These are phyloP conservation scores for Moesziomyces antarcticus DNA, from an alignment of 1,284 basidiomycete species.

Conservation along the genomic window DNA sequence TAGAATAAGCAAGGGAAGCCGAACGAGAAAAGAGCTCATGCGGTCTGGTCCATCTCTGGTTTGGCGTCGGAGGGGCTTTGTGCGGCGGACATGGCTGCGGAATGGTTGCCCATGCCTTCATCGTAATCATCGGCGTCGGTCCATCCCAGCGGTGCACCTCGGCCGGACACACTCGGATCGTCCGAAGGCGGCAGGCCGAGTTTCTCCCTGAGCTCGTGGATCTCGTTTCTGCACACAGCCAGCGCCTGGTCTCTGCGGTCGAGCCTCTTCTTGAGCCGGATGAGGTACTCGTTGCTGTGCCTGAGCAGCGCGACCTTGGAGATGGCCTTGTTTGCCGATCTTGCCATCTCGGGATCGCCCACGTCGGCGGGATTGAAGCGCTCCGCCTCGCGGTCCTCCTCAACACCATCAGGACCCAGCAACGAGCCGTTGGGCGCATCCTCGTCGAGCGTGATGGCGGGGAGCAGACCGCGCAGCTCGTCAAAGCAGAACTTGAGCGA, in stretches of 20 bases:
- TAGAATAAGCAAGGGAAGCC: too few species aligned
- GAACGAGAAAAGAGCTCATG: not conserved
- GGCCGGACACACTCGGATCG: slow-evolving; percentile 37
- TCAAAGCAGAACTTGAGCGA: slow-evolving; percentile 96
- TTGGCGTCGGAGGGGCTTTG: slow-evolving; percentile 5
- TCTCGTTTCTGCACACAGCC: slow-evolving; percentile 76
- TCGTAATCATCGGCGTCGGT: slow-evolving; percentile 9
- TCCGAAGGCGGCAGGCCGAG: slow-evolving; percentile 56
- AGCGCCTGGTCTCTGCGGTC: slow-evolving; percentile 87
- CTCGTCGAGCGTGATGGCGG: slow-evolving; percentile 69
- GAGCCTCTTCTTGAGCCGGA: slow-evolving; percentile 79
- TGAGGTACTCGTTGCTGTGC: slow-evolving; percentile 88
- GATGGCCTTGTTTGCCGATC: slow-evolving; percentile 76
- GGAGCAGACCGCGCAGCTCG: slow-evolving; percentile 86
- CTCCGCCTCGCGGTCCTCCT: slow-evolving; percentile 60
- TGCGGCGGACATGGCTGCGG: not conserved
- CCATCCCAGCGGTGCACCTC: slow-evolving; percentile 29
- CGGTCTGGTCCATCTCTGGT: slow-evolving; percentile 36
- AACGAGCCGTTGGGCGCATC: slow-evolving; percentile 62
- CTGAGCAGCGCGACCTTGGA: slow-evolving; percentile 91
- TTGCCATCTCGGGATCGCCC: slow-evolving; percentile 44
- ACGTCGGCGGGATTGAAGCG: slow-evolving; percentile 49
- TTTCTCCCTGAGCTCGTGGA: slow-evolving; percentile 73
- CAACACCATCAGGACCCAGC: slow-evolving; percentile 60
- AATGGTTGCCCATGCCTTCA: not conserved